Evolutionary conservation across 768 basidiomycete species (phyloP).

Genomic region (Suillus americanus): DNA sequence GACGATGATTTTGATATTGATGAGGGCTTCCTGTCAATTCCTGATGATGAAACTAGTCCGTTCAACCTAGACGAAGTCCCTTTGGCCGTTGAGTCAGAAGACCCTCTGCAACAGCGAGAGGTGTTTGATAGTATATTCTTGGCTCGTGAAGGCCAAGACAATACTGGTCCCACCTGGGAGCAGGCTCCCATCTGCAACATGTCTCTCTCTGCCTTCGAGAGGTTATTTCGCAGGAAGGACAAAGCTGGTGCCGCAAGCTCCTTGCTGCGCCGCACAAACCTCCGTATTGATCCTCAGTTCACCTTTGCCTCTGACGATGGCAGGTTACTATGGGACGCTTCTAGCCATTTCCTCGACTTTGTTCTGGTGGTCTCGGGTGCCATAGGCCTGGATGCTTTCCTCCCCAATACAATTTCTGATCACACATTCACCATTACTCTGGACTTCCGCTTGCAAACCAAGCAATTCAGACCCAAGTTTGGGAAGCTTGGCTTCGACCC

Average conservation of each 20-base stretch:
- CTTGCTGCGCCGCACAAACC: not conserved
- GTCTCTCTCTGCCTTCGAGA: not conserved
- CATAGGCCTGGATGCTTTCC: no score
- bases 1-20: no score
- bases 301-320: not conserved
- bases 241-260: not conserved
- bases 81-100: no score
- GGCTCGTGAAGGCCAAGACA: not conserved
- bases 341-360: not conserved
- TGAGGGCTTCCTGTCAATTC: no score
- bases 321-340: not conserved
- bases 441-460: no score
- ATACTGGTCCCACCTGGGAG: not conserved
- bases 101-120: not conserved
- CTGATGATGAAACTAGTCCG: no score
- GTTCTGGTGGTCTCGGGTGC: not conserved
- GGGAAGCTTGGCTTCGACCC: no score
- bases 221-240: not conserved
- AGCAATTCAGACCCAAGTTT: no score
- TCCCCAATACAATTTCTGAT: no score
- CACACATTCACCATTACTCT: no score
- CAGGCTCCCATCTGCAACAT: not conserved
- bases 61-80: no score
- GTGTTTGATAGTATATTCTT: no score
- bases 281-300: not conserved